phyloP scores from a whole-genome alignment of 2,329 filamentous ascomycete species.

The Ophiocordyceps camponoti-leonardi region DNA sequence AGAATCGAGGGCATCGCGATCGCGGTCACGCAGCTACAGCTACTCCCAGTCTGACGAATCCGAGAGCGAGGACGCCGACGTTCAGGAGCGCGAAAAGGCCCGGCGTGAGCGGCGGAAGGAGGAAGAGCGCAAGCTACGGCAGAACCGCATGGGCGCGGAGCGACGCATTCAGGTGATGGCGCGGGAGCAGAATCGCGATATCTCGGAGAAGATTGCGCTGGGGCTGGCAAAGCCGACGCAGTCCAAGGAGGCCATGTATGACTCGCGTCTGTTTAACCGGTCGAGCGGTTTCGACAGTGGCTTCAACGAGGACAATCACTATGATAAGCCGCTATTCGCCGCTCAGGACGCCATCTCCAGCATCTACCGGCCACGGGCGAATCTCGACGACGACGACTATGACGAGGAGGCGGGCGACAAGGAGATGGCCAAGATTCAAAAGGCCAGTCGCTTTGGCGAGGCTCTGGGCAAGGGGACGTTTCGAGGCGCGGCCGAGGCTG shows the following conservation, averaged over 20 bases:
- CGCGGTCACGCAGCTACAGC: conserved; percentile 30
- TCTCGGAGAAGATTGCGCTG: conserved; percentile 90
- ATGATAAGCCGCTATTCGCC: conserved; percentile 93
- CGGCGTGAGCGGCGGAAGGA: conserved; percentile 66
- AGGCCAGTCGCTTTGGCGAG: conserved; percentile 67
- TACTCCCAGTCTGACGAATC: conserved; percentile 27
- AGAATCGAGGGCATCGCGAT: conserved; percentile 14
- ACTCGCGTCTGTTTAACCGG: conserved; percentile 89
- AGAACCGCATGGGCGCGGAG: conserved; percentile 92
- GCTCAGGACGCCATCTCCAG: conserved; percentile 88
- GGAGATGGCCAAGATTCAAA: conserved; percentile 78
- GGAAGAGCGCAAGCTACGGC: conserved; percentile 75
- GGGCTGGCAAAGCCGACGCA: conserved; percentile 90
- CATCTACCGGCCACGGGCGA: conserved; percentile 73
- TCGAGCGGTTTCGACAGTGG: conserved; percentile 77
- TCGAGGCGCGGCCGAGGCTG: conserved; percentile 68
- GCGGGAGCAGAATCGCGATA: conserved; percentile 88
- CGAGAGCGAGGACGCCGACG: conserved; percentile 48
- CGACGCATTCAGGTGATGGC: conserved; percentile 83
- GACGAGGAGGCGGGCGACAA: conserved; percentile 65
- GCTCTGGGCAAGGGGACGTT: conserved; percentile 81
- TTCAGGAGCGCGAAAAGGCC: conserved; percentile 59
- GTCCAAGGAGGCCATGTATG: conserved; percentile 88
- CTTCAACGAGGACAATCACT: conserved; percentile 94
- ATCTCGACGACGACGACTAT: conserved; percentile 48